phyloP scores from a whole-genome alignment of 495 filamentous ascomycete genomes.

The Lophiostoma macrostomum region DNA sequence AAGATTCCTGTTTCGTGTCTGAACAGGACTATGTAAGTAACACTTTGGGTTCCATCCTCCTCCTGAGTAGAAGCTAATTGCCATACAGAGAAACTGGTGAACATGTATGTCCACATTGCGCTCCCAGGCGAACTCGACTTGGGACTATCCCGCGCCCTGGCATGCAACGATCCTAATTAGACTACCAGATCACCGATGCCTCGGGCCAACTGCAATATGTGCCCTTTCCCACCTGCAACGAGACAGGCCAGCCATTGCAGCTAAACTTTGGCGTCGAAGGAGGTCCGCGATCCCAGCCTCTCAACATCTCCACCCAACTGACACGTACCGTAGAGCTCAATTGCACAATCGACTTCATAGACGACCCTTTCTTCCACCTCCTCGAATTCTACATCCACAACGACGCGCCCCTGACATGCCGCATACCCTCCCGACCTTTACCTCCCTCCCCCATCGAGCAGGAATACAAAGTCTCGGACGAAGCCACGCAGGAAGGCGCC shows the following conservation, averaged over 20 bases:
- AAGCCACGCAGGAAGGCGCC: conserved; percentile 30
- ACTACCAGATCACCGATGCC: conserved; percentile 67
- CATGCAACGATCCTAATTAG: neutral
- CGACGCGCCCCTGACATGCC: conserved; percentile 90
- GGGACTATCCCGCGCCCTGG: too few relatives aligned
- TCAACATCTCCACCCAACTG: conserved; percentile 7
- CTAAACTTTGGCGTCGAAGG: conserved; percentile 79
- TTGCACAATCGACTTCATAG: conserved; percentile 83
- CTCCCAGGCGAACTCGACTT: too few relatives aligned
- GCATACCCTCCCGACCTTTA: conserved; percentile 75
- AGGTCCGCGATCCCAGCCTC: conserved; percentile 30
- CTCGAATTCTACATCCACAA: conserved; percentile 98
- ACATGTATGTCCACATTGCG: conserved; percentile 64
- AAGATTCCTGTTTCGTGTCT: conserved; percentile 63
- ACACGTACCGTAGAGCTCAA: conserved; percentile 62
- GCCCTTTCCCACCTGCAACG: conserved; percentile 88
- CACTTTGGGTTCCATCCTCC: neutral
- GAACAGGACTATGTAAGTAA: conserved; percentile 59
- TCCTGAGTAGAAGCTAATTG: conserved; percentile 9
- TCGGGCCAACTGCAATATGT: conserved; percentile 87
- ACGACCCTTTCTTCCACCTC: conserved; percentile 91
- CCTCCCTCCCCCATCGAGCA: conserved; percentile 29
- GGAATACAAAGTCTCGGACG: conserved; percentile 23
- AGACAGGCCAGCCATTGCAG: conserved; percentile 76
- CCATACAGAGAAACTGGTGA: conserved; percentile 54